Conservation (phyloP, 2,329 filamentous ascomycete genomes). For the Aureobasidium pullulans region DNA sequence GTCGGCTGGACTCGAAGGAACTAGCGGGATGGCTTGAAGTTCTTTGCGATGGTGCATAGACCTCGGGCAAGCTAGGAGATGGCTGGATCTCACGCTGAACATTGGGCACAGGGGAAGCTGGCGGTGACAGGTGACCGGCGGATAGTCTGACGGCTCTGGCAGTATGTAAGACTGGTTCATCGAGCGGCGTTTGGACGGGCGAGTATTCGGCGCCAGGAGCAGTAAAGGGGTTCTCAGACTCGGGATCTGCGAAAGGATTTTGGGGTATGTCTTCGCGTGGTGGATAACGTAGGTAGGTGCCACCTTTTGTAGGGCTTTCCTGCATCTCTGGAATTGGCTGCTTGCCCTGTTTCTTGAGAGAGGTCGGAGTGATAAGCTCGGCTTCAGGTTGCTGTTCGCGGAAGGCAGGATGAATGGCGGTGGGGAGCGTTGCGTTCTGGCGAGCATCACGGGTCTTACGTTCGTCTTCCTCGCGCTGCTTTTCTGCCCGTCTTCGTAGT, state of each 20-base stretch:
- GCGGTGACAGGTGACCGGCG: slow-evolving; percentile 29
- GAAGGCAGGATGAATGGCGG: slow-evolving; percentile 28
- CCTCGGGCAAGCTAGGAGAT: slow-evolving; percentile 47
- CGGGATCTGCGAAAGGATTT: slow-evolving; percentile 24
- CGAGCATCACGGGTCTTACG: slow-evolving; percentile 43
- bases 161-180: slow-evolving; percentile 42
- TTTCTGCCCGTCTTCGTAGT: slow-evolving; percentile 59
- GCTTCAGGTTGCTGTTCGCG: slow-evolving; percentile 17
- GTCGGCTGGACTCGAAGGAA: slow-evolving; percentile 20
- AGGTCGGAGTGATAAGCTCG: not conserved
- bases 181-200: slow-evolving; percentile 35
- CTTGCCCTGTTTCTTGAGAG: slow-evolving; percentile 8
- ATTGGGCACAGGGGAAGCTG: slow-evolving; percentile 34
- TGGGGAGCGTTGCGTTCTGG: slow-evolving; percentile 17
- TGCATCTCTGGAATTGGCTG: not conserved
- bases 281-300: slow-evolving; percentile 20
- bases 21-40: slow-evolving; percentile 14
- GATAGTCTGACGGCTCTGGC: slow-evolving; percentile 43
- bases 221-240: slow-evolving; percentile 16
- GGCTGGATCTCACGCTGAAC: slow-evolving; percentile 32
- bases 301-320: slow-evolving; percentile 20
- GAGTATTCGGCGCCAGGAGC: slow-evolving; percentile 18
- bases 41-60: slow-evolving; percentile 30
- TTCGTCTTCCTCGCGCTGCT: slow-evolving; percentile 49
- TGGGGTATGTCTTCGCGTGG: slow-evolving; percentile 16